phyloP scores from a whole-genome alignment of 139 green algal species.

The Tetradesmus obliquus region DNA sequence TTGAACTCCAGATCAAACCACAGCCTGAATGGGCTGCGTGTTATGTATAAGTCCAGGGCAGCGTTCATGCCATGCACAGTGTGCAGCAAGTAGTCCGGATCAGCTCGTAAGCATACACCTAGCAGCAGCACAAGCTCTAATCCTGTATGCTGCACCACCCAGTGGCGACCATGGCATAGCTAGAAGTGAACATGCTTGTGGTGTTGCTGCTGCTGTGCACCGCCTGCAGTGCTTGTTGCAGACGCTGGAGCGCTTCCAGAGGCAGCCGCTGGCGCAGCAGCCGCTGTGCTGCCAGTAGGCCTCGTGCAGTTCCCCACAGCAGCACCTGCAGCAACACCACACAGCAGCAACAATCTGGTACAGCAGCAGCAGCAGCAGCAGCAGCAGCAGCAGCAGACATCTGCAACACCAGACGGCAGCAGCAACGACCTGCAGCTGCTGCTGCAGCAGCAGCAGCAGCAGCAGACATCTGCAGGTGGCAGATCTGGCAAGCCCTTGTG shows the following conservation, averaged over 20 bases:
- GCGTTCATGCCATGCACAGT: too few species aligned
- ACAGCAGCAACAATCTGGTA: not conserved
- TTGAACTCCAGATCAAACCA: too few species aligned
- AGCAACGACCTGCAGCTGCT: not conserved
- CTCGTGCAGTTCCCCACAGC: conserved; percentile 7
- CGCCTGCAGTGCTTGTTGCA: conserved; percentile 14
- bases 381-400: not conserved
- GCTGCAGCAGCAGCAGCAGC: not conserved
- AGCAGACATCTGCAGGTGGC: not conserved
- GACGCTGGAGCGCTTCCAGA: conserved; percentile 26
- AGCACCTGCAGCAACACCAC: not conserved
- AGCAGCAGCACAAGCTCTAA: too few species aligned
- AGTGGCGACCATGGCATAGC: too few species aligned
- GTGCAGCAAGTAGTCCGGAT: too few species aligned
- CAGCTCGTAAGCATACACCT: too few species aligned
- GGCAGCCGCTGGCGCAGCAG: conserved; percentile 21
- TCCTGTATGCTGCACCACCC: too few species aligned
- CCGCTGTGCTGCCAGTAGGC: not conserved
- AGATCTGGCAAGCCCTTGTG: not conserved
- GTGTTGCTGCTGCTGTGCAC: not conserved
- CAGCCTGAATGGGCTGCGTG: too few species aligned
- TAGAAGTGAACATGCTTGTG: too few species aligned
- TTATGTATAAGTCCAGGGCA: too few species aligned
- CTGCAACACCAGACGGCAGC: not conserved
- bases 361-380: not conserved